Evolutionary conservation across 2,329 filamentous ascomycete genomes (phyloP), one percentile per base, ranked within the genome.

Genomic region (Dryadomyces quercivorus): DNA sequence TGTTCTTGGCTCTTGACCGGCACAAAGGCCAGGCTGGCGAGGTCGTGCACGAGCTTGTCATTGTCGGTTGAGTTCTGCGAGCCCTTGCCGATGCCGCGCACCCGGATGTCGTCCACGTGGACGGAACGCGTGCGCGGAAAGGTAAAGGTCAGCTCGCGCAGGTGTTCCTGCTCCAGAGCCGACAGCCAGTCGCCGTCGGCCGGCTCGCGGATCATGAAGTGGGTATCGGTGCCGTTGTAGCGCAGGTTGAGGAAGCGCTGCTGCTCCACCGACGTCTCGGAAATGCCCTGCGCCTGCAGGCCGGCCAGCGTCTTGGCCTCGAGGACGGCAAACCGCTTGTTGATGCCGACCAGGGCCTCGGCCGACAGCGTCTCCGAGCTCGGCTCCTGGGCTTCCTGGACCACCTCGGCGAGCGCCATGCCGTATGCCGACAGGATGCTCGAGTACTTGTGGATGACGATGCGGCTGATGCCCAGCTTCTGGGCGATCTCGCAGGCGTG

Each of bases 241-340:
- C 90, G 76, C 83, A 96, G 89, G 65, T 96, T 95, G 53, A 96
- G 78, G 63, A 95, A 96, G 64, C 94, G 86, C 65, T 95, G 89
- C 62, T 92, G 94, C 0, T 82, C 76, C 16, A 95, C 86, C 21
- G 87, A 81, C 2, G 78, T 70, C 38, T 86, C 78, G 1, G 77
- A 72, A 63, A 95, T 95, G 0, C 90, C 91, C 67, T 96, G 90
- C 2, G 85, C 83, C 20, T 74, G 72, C 2, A 96, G 71, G 0
- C 81, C 79, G 26, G 69, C 69, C 61, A 82, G 78, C 15, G 95
- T 70, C 46, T 83, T 81, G 9, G 77, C 69, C 6, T 83, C 74
- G 0, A 80, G 78, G 1, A 77, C 74, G 2, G 31, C 8, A 22
- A 51, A 43, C 3, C 49, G 49, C 12, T n/a, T 16, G 21, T 51